Evolutionary conservation across 495 filamentous ascomycete species (phyloP), one percentile per base, ranked within the genome.

Genomic region (Aspergillus cristatus): DNA sequence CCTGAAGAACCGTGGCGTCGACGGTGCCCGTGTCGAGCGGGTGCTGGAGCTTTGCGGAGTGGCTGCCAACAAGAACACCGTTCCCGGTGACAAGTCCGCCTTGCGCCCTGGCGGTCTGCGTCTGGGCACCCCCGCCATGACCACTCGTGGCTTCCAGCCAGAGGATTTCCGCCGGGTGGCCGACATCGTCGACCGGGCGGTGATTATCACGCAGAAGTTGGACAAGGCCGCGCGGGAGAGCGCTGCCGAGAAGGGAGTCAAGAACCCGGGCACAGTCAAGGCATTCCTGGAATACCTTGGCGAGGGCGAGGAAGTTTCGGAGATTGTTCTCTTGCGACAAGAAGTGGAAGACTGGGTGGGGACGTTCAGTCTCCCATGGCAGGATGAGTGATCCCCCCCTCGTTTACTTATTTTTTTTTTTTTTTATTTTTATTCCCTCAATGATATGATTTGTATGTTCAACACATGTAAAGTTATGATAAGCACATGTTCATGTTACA

Each of bases 61-160:
- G 20, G 91, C 93, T 14, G 83, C 84, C 55, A 98, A 98, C 71
- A 98, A 98, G 73, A 98, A 98, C 65, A 97, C 91, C 10, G 93
- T 96, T 0, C 91, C 93, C 3, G 91, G 93, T 11, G 91, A 98
- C 62, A 82, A 81, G 48, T 94, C 86, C 12, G 91, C 91, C 2
- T 71, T 98, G 45, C 85, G 86, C 51, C 91, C 91, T 13, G 86
- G 86, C 40, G 91, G 91, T 35, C 71, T 98, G 42, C 78, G 91
- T 45, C 82, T 98, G 58, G 91, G 91, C 17, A 88, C 88, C 3
- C 91, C 91, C 0, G 91, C 91, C 35, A 98, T 98, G 91, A 98
- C 91, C 12, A 96, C 91, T 2, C 72, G 91, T 32, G 93, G 93
- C 3, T 88, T 98, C 60, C 68, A 71, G 42, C 78, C 89, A 34